Conservation (phyloP, 208 protist genomes). For the Trichomonas vaginalis region DNA sequence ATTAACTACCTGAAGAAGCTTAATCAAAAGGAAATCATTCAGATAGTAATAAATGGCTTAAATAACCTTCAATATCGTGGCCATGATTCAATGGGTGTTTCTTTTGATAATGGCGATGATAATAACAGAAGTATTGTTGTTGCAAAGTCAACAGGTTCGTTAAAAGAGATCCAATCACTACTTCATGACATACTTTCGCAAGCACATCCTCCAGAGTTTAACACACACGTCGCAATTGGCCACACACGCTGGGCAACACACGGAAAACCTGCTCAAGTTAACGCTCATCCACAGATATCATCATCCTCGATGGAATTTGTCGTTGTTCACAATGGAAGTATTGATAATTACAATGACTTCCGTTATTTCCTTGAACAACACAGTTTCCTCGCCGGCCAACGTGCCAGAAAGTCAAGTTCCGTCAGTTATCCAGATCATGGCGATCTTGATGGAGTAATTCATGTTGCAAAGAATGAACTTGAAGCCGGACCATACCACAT, state of each 20-base stretch:
- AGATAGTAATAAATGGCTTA: neutral
- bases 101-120: neutral
- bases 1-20: neutral
- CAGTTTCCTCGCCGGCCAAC: neutral
- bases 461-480: neutral
- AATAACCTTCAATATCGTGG: neutral
- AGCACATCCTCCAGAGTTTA: neutral
- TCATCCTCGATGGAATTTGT: neutral
- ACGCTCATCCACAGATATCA: constrained; percentile 24
- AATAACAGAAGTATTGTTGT: neutral
- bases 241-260: constrained; percentile 57
- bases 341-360: constrained; percentile 26
- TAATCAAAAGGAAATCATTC: neutral
- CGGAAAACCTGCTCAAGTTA: constrained; percentile 33
- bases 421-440: neutral
- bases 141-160: neutral
- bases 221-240: constrained; percentile 31
- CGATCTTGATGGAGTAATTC: neutral
- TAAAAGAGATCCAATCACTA: neutral
- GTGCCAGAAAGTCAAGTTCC: neutral
- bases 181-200: neutral
- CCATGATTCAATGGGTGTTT: neutral
- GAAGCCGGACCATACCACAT: neutral
- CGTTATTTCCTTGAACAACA: neutral
- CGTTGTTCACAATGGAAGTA: constrained; percentile 29